Evolutionary conservation across 2,329 filamentous ascomycete species (phyloP), one percentile per base, ranked within the genome.

Genomic region (Myriosclerotinia scirpicola): DNA sequence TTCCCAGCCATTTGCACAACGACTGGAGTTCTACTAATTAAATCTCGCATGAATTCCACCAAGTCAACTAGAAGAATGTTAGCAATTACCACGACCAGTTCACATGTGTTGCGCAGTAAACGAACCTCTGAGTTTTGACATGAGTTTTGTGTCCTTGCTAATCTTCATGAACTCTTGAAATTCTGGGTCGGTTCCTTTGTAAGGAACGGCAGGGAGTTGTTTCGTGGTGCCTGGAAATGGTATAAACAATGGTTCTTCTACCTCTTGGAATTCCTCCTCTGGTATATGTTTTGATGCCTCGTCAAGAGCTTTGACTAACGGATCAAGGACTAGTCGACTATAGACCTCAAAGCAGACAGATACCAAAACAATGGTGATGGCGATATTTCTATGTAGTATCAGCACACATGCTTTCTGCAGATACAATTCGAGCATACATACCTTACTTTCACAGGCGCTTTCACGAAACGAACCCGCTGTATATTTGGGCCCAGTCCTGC

Each of bases 141-240:
- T 77, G 12, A 82, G 77, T 54, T 82, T 76, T 17, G 73, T 75
- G 68, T 90, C 82, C 69, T 81, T 82, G 68, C 82, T 85, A n/a
- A 90, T 78, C 65, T 82, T 82, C 20, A 87, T 73, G 69, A 88
- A 90, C 59, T 81, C 79, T 69, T 81, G 78, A 86, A 85, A 90
- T 75, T 90, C 88, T 3, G 87, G 87, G 70, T 89, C 86, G 36
- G 78, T 79, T 62, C 81, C 81, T 68, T 79, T 80, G 73, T 87
- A 89, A 2, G 82, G 83, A 40, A 77, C 74, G 40, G 82, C 80
- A 20, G 80, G 77, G 22, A 86, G 76, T 67, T 79, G 71, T 60
- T 80, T 81, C 0, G 81, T 84, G 2, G 84, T 86, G 54, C 86
- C 85, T 4, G 86, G 86, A 63, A 90, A 83, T 0, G 88, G 85